Evolutionary conservation across 495 filamentous ascomycete species (phyloP).

Genomic region (Aspergillus sparsus): DNA sequence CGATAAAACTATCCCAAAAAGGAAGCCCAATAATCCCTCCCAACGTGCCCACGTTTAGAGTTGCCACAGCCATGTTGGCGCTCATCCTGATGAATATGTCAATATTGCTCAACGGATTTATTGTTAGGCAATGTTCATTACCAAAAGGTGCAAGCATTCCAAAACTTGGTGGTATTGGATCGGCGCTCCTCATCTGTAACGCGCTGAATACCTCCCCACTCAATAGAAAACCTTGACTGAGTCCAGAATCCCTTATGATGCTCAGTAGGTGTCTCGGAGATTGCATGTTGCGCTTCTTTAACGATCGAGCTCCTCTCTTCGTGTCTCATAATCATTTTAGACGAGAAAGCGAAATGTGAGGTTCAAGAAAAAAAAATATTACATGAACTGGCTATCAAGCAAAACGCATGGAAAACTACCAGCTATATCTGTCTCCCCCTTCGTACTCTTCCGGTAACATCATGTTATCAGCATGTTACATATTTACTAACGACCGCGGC

Average conservation of each 20-base stretch:
- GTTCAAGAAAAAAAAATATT: background rate
- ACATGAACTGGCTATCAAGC: background rate
- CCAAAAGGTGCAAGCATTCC: conserved; percentile 54
- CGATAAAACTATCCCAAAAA: conserved; percentile 62
- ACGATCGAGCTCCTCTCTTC: conserved; percentile 6
- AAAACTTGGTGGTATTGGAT: conserved; percentile 53
- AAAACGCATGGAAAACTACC: background rate
- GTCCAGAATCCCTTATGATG: conserved; percentile 7
- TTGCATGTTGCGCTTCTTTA: conserved; percentile 1
- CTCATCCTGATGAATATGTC: conserved; percentile 41
- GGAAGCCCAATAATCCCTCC: conserved; percentile 32
- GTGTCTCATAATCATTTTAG: background rate
- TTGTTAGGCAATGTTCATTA: conserved; percentile 5
- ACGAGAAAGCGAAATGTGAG: background rate
- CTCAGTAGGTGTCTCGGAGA: background rate
- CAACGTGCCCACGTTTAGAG: conserved; percentile 65
- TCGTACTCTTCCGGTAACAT: background rate
- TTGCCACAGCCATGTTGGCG: conserved; percentile 66
- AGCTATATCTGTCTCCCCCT: conserved; percentile 5
- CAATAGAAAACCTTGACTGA: conserved; percentile 51
- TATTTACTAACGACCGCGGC: background rate
- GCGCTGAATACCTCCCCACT: conserved; percentile 65
- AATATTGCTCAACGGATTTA: background rate
- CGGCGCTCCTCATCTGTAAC: conserved; percentile 62
- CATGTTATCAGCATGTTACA: background rate